A percentile compares a stretch with the other conserved stretches of the same genome.
Conservation (phyloP, 257 asterid genomes). For the Petunia axillaris region DNA sequence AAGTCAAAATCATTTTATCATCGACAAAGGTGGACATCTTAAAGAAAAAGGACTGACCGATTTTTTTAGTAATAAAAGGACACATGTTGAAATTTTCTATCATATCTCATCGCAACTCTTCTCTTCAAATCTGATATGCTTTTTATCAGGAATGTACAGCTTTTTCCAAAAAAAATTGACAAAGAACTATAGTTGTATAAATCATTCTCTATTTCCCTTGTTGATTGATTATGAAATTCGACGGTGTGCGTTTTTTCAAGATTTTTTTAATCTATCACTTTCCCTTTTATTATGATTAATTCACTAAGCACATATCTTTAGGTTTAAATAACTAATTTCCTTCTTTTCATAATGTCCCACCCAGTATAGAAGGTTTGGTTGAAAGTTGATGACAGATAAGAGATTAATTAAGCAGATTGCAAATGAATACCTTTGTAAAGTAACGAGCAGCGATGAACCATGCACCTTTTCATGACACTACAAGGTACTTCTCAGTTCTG, state of each 20-base stretch:
- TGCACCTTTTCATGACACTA: background rate
- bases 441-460: background rate
- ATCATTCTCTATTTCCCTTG: background rate
- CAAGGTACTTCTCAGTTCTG: background rate
- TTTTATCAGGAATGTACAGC: background rate
- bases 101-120: background rate
- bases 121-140: background rate
- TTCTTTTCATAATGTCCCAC: constrained; percentile 19
- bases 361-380: background rate
- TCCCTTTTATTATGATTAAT: background rate
- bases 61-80: background rate
- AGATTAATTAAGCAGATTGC: background rate
- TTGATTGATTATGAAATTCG: background rate
- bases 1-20: background rate
- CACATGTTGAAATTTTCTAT: background rate
- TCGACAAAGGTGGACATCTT: background rate
- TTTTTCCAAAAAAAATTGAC: background rate
- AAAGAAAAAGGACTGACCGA: background rate
- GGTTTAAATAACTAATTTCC: background rate
- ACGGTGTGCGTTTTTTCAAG: background rate
- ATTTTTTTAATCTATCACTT: constrained; percentile 24
- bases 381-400: constrained; percentile 29
- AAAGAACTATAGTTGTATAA: background rate
- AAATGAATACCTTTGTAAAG: background rate
- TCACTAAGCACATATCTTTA: background rate